Evolutionary conservation across 2,329 filamentous ascomycete genomes (phyloP).

Genomic region (Monilinia polystroma): DNA sequence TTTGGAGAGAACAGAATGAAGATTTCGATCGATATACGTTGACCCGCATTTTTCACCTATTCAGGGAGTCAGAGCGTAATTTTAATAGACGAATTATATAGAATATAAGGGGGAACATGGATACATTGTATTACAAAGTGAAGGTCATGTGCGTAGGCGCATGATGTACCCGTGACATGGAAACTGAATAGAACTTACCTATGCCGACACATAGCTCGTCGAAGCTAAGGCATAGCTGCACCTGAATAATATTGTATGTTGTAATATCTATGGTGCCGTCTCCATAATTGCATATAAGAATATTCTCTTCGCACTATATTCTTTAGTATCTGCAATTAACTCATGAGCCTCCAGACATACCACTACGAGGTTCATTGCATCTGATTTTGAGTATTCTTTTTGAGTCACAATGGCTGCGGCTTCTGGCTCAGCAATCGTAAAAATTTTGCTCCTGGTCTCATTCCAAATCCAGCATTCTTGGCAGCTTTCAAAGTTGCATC

Average conservation of each 20-base stretch:
- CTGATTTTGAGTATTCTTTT: conserved; percentile 22
- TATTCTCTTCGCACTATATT: conserved; percentile 27
- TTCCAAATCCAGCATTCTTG: conserved; percentile 31
- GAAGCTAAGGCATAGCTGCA: conserved; percentile 27
- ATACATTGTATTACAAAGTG: no score
- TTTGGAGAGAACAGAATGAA: conserved; percentile 29
- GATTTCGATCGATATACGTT: conserved; percentile 34
- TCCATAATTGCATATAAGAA: conserved; percentile 35
- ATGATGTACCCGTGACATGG: no score
- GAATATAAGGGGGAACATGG: no score
- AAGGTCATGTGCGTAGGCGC: no score
- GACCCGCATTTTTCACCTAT: conserved; percentile 35
- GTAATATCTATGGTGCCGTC: conserved; percentile 36
- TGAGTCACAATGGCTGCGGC: conserved; percentile 34
- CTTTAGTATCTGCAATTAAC: conserved; percentile 3
- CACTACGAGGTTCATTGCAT: conserved; percentile 19
- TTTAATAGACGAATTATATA: no score
- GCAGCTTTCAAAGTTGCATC: conserved; percentile 32
- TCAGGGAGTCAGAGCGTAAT: no score
- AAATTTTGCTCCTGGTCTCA: conserved; percentile 25
- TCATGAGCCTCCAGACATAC: no score
- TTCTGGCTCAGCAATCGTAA: conserved; percentile 36
- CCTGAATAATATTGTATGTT: conserved; percentile 30
- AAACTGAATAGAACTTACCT: not conserved
- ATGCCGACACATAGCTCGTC: conserved; percentile 31